Evolutionary conservation across 306 rosid genomes (phyloP), one percentile per base, ranked within the genome.

Genomic region (Pyrus pyrifolia): DNA sequence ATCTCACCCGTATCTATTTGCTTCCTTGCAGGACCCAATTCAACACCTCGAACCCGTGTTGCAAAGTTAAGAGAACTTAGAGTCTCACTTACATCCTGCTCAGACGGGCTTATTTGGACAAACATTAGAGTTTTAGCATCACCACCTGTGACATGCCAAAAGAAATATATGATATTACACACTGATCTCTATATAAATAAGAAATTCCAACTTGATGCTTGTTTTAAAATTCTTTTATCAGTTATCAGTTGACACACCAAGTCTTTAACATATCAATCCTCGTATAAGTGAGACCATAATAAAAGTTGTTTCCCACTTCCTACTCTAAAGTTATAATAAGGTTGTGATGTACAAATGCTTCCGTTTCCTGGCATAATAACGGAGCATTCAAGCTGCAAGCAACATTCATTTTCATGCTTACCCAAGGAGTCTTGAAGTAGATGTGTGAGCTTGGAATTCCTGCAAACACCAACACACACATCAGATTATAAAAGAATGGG

Each of bases 41-140:
- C 72, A 1, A 75, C 79, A 33, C 79, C 79, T 65, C 38, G 72
- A 49, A 75, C 71, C 63, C 71, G 71, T 30, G 71, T 53, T 21
- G 79, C 79, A 15, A 75, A 75, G 71, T 75, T 75, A 8, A 75
- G 46, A 21, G 79, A 75, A 65, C 79, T 75, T 31, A 75, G 1
- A 51, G 72, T 75, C 79, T 75, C 72, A 75, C 49, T 75, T 13
- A 75, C 22, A 19, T 75, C 79, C 71, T 75, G 45, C 71, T 75
- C 79, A 30, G 79, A 75, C 27, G 82, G 77, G 57, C 70, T 79
- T 35, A 79, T 70, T 63, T 79, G 82, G 31, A 79, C 73, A 72
- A 79, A 79, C 82, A 79, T 79, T 40, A 79, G 67, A 38, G 78
- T 79, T 70, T 79, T 79, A 33, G 82, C 77, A 71, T 79, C 77